Percentiles rank a stretch among this genome's conserved stretches.
Evolutionary conservation across 345 rosid genomes (phyloP).

Genomic region (Arabis alpina): DNA sequence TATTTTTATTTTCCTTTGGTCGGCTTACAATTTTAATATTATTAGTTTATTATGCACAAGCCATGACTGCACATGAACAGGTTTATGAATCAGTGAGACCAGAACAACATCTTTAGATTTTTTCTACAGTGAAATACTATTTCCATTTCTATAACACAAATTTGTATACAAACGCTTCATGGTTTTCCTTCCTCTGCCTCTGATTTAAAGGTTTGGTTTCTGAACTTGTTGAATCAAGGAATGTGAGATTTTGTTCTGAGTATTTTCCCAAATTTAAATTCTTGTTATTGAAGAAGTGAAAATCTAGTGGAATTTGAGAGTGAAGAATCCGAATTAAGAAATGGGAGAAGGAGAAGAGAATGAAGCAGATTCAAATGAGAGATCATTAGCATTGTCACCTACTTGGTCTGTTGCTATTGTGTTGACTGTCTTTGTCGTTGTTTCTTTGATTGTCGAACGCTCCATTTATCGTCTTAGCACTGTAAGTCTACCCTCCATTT

Average conservation of each 20-base stretch:
- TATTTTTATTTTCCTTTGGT: constrained; percentile 25
- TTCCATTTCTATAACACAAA: neutral
- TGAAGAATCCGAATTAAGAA: neutral
- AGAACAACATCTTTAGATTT: neutral
- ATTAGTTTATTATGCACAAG: too few relatives aligned
- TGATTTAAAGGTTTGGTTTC: neutral
- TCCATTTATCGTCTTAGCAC: constrained; percentile 71
- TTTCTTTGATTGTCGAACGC: constrained; percentile 88
- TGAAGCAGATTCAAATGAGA: constrained; percentile 46
- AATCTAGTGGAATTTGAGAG: neutral
- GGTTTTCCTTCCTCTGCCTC: too few relatives aligned
- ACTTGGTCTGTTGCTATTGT: constrained; percentile 99
- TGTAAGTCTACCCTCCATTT: constrained; percentile 50
- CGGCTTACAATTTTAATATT: constrained; percentile 14
- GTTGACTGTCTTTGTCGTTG: constrained; percentile 76
- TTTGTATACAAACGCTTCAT: neutral
- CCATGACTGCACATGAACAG: constrained; percentile 5
- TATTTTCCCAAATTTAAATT: neutral
- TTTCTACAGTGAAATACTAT: neutral
- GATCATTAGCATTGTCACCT: constrained; percentile 84
- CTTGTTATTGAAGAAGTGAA: neutral
- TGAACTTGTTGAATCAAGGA: neutral
- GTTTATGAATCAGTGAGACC: constrained; percentile 5
- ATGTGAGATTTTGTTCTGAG: neutral
- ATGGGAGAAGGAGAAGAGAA: constrained; percentile 43